Evolutionary conservation across 441 rosid genomes (phyloP).

Genomic region (Raphanus hybrid): DNA sequence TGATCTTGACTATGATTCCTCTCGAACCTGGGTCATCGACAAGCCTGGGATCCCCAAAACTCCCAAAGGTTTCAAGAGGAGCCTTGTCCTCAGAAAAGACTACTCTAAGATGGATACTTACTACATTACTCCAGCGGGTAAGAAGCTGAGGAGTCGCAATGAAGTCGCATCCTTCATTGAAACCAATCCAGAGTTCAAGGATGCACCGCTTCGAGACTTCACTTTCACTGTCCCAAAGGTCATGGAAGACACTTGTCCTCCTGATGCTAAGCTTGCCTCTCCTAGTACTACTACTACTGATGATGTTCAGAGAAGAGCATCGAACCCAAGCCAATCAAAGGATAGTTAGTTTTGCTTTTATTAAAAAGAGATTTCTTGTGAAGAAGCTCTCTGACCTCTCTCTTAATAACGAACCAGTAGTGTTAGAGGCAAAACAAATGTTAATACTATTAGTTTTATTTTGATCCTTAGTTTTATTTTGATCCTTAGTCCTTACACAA

Average conservation of each 20-base stretch:
- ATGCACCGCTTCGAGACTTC: conserved; percentile 63
- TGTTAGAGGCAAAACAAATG: background rate
- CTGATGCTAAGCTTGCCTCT: conserved; percentile 8
- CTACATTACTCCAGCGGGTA: conserved; percentile 78
- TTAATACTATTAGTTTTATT: background rate
- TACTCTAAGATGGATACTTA: conserved; percentile 90
- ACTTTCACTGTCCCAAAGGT: conserved; percentile 82
- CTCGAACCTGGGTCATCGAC: conserved; percentile 88
- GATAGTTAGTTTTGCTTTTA: conserved; percentile 15
- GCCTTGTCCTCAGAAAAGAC: conserved; percentile 73
- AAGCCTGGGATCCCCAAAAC: conserved; percentile 89
- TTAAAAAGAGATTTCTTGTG: conserved; percentile 12
- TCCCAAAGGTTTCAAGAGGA: conserved; percentile 82
- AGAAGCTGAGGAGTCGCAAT: conserved; percentile 69
- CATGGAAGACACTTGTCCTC: conserved; percentile 81
- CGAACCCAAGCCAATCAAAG: conserved; percentile 3
- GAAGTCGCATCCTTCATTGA: conserved; percentile 68
- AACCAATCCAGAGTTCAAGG: conserved; percentile 57
- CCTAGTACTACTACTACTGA: conserved; percentile 2
- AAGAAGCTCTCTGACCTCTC: background rate
- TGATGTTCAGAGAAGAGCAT: background rate
- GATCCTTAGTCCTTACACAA: background rate
- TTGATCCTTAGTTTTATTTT: background rate
- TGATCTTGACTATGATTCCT: conserved; percentile 68
- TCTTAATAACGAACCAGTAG: background rate